phyloP scores from a whole-genome alignment of 495 filamentous ascomycete genomes.

The Amniculicola lignicola region DNA sequence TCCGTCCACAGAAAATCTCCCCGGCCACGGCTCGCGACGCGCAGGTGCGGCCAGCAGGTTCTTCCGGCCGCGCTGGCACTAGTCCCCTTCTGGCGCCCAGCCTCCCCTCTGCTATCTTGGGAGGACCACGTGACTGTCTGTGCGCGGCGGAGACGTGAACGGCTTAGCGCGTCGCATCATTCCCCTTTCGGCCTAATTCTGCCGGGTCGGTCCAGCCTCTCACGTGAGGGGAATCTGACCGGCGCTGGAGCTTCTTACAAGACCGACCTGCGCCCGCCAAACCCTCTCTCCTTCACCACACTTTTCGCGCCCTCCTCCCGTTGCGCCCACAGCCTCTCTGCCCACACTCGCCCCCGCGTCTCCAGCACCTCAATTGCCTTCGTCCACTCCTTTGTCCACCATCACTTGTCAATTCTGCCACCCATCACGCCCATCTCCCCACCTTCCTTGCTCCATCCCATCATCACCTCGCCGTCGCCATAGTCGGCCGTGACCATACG shows the following conservation, averaged over 20 bases:
- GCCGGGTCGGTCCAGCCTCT: conserved; percentile 24
- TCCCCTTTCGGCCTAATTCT: no score
- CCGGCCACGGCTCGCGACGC: no score
- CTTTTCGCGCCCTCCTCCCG: conserved; percentile 9
- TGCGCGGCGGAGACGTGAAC: no score
- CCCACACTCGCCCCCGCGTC: background rate
- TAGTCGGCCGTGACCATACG: conserved; percentile 4
- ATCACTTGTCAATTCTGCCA: background rate
- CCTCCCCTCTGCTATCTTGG: no score
- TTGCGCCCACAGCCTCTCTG: conserved; percentile 9
- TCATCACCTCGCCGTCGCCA: conserved; percentile 29
- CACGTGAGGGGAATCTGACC: conserved; percentile 22
- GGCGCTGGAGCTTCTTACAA: conserved; percentile 33
- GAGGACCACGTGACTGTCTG: no score
- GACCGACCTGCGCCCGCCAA: conserved; percentile 20
- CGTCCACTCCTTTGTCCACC: background rate
- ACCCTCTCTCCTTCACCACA: conserved; percentile 29
- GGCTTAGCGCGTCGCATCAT: no score
- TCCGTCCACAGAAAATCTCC: conserved; percentile 26
- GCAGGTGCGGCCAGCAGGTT: no score
- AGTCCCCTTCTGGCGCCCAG: no score
- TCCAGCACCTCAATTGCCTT: conserved; percentile 13
- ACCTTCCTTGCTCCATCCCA: conserved; percentile 21
- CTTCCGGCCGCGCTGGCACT: no score
- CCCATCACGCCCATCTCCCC: background rate